Conservation (phyloP, 306 rosid genomes). For the Ochetophila trinervis region DNA sequence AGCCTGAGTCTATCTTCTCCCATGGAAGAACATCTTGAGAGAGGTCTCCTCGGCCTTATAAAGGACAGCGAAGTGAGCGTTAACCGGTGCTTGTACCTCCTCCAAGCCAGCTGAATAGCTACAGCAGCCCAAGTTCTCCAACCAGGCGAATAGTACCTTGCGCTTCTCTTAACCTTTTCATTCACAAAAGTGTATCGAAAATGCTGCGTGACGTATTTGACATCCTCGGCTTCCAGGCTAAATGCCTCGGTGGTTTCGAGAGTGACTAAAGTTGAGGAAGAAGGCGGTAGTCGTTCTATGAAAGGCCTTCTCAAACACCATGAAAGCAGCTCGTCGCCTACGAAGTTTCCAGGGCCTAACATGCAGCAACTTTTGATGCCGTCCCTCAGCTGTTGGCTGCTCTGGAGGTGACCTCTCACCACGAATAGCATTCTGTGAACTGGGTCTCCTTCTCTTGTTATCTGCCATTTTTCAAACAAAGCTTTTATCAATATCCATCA, state of each 20-base stretch:
- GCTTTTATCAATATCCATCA: too few species aligned
- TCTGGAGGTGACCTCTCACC: conserved; percentile 90
- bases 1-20: conserved; percentile 87
- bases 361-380: conserved; percentile 88
- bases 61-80: conserved; percentile 70
- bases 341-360: conserved; percentile 94
- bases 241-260: conserved; percentile 86
- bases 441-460: conserved; percentile 84
- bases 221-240: conserved; percentile 75
- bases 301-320: conserved; percentile 88
- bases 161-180: conserved; percentile 87
- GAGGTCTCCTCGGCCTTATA: conserved; percentile 76
- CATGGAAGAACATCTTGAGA: conserved; percentile 66
- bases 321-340: conserved; percentile 87
- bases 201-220: conserved; percentile 88
- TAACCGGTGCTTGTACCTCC: conserved; percentile 64
- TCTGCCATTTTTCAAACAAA: too few species aligned
- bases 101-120: conserved; percentile 91
- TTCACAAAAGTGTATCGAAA: conserved; percentile 86
- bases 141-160: conserved; percentile 85
- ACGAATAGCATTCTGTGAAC: conserved; percentile 92
- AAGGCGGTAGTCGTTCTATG: conserved; percentile 69
- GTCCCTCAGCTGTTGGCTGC: conserved; percentile 81
- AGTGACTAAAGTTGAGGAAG: conserved; percentile 66
- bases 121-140: conserved; percentile 99